These are phyloP conservation scores for Chrysosphaeria jannelii DNA, from an alignment of 2,329 filamentous ascomycete species.

Conservation along the genomic window DNA sequence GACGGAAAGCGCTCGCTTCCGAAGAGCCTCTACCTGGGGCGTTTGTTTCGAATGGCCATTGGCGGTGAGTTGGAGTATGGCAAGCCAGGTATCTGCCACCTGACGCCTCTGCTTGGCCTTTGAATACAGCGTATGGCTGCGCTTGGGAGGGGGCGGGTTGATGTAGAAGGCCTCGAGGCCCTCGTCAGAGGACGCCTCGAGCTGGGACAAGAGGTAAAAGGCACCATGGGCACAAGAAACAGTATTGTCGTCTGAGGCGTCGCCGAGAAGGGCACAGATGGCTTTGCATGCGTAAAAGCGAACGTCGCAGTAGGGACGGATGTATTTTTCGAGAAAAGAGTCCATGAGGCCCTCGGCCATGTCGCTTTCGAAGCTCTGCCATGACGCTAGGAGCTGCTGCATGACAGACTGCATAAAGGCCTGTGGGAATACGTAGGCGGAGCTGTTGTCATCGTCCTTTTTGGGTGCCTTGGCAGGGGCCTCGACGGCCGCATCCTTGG, in stretches of 20 bases:
- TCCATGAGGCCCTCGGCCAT: constrained; percentile 18
- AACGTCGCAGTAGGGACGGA: constrained; percentile 58
- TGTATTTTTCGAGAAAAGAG: constrained; percentile 50
- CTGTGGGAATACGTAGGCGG: constrained; percentile 31
- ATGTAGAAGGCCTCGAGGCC: constrained; percentile 42
- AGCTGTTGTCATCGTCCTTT: constrained; percentile 1
- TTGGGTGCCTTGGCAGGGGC: too few species aligned
- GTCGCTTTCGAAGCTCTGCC: constrained; percentile 4
- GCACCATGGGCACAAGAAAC: constrained; percentile 13
- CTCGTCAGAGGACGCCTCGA: constrained; percentile 33
- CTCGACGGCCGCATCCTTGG: constrained; percentile 5
- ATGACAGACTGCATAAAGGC: constrained; percentile 36
- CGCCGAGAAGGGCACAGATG: constrained; percentile 12
- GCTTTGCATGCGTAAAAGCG: constrained; percentile 54
- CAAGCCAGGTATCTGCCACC: constrained; percentile 67
- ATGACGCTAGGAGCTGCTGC: constrained; percentile 21
- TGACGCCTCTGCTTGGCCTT: constrained; percentile 43
- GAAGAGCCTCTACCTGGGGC: constrained; percentile 28
- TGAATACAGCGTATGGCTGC: constrained; percentile 33
- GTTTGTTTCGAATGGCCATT: constrained; percentile 13
- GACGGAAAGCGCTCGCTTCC: constrained; percentile 46
- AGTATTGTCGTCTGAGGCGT: constrained; percentile 6
- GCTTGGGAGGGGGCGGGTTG: constrained; percentile 26
- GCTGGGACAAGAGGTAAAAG: constrained; percentile 29
- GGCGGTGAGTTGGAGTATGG: constrained; percentile 36